Evolutionary conservation across 2,329 filamentous ascomycete genomes (phyloP).

Genomic region (Apiospora kogelbergensis): DNA sequence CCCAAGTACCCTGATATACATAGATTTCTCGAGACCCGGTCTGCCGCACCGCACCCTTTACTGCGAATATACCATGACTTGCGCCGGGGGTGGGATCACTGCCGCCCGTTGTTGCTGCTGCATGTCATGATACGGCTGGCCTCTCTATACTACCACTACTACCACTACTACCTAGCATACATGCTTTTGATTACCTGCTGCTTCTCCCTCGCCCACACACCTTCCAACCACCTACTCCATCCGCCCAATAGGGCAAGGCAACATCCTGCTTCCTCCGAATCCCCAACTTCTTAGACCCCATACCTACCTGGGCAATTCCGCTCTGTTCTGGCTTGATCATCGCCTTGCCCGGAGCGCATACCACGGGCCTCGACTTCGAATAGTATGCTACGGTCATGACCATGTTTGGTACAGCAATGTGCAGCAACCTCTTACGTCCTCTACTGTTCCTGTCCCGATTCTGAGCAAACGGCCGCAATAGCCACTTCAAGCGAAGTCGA

Average conservation of each 20-base stretch:
- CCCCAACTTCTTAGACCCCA: slow-evolving; percentile 4
- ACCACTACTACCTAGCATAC: neutral
- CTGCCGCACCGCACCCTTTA: neutral
- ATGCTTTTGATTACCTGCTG: neutral
- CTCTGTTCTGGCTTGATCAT: slow-evolving; percentile 1
- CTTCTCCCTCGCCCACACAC: neutral
- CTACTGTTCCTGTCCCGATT: neutral
- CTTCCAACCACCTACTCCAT: neutral
- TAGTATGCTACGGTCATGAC: neutral
- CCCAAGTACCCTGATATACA: neutral
- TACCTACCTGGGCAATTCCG: neutral
- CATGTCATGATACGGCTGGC: neutral
- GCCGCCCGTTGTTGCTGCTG: neutral
- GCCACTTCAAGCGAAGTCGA: neutral
- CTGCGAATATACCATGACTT: slow-evolving; percentile 2
- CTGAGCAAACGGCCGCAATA: neutral
- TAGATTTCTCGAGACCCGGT: neutral
- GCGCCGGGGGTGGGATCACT: slow-evolving; percentile 2
- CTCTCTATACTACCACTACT: neutral
- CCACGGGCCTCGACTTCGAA: neutral
- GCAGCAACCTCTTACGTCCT: neutral
- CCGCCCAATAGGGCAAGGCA: slow-evolving; percentile 5
- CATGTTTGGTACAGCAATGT: neutral
- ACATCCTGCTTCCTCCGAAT: slow-evolving; percentile 1
- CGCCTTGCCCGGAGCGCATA: neutral